Evolutionary conservation across 192 early-diverging fungal genomes (phyloP), one percentile per base, ranked within the genome.

Genomic region (Irineochytrium annulatum): DNA sequence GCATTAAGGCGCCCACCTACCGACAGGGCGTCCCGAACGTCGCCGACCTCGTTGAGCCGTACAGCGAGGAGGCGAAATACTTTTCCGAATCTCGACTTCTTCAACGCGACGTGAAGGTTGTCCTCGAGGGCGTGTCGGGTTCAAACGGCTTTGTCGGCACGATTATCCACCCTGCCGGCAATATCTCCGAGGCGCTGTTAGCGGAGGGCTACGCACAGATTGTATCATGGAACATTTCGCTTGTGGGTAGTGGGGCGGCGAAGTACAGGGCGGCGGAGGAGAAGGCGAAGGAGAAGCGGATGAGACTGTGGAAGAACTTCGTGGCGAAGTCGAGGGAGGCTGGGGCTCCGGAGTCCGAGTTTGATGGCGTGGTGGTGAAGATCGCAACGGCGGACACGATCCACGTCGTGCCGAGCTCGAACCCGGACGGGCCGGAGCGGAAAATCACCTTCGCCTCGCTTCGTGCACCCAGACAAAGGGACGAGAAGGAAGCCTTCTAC

Each of bases 181-280:
- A 92, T 64, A 99, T 99, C 70, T 83, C 90, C 34, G 93, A 97
- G 68, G 85, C 84, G 26, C 72, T 99, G 30, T 68, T 99, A n/a
- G 52, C 74, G 14, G 82, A 81, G 58, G 92, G 91, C 28, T 79
- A 93, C 44, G 97, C 93, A 17, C 89, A 85, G 57, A 82, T 90
- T 35, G 87, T 86, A 19, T 94, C 96, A 52, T 89, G 91, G 90
- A 91, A 88, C 56, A 82, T 88, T 20, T 74, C 86, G 2, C 58
- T 87, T 44, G 82, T 88, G 14, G 90, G 88, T 14, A 82, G 81
- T 28, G 87, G 84, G 20, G 79, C 87, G 20, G 72, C 71, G 11
- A 81, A 83, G 27, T 78, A 93, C 53, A 81, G 89, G 19, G 79
- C 78, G 16, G 91, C 92, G 19, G 94, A 99, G 80, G 74, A 72